Evolutionary conservation across 2,329 filamentous ascomycete genomes (phyloP).

Genomic region (Dothistroma pini): DNA sequence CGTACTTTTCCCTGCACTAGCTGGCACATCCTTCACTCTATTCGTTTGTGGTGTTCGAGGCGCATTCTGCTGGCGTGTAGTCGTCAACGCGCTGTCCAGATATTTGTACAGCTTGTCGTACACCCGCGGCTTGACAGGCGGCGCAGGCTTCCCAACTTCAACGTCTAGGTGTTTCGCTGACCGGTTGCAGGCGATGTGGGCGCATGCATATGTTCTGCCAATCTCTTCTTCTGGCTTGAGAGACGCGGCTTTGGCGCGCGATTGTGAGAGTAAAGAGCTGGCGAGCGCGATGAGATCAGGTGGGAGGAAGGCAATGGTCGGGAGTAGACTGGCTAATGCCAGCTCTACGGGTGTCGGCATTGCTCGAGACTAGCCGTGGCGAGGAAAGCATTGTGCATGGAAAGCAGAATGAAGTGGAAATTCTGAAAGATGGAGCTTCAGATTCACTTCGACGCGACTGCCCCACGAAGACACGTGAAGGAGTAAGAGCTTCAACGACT

Average conservation of each 20-base stretch:
- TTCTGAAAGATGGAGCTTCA: background rate
- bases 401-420: background rate
- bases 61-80: slow-evolving; percentile 22
- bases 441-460: slow-evolving; percentile 7
- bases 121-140: slow-evolving; percentile 72
- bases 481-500: background rate
- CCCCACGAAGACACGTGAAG: slow-evolving; percentile 1
- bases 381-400: background rate
- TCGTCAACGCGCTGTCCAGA: slow-evolving; percentile 65
- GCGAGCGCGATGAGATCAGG: slow-evolving; percentile 68
- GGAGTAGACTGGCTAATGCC: slow-evolving; percentile 68
- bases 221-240: slow-evolving; percentile 85
- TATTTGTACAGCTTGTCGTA: slow-evolving; percentile 83
- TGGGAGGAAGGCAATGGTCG: slow-evolving; percentile 67
- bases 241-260: slow-evolving; percentile 69
- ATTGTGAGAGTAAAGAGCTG: slow-evolving; percentile 72
- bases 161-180: slow-evolving; percentile 73
- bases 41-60: slow-evolving; percentile 34
- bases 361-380: background rate
- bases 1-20: slow-evolving; percentile 12
- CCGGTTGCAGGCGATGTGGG: slow-evolving; percentile 85
- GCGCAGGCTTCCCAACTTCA: slow-evolving; percentile 69
- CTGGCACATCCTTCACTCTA: slow-evolving; percentile 9
- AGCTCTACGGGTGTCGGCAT: slow-evolving; percentile 75
- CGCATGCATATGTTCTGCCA: slow-evolving; percentile 77